These are phyloP conservation scores for Ogataea nonfermentans DNA, from an alignment of 805 yeast species.

Conservation along the genomic window DNA sequence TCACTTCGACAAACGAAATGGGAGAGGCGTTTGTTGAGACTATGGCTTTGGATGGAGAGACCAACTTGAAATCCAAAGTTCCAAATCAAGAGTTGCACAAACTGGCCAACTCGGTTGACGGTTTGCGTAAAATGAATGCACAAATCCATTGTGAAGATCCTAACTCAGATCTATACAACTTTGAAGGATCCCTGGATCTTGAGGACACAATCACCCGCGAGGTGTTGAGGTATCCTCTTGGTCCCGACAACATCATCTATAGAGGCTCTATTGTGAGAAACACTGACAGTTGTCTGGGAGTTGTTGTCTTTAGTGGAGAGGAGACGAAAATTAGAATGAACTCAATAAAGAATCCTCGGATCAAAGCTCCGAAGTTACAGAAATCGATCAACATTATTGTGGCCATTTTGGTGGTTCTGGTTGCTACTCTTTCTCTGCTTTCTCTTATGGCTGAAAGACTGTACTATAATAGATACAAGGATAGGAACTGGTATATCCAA, in stretches of 20 bases:
- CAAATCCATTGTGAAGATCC: conserved; percentile 83
- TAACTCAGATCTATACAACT: conserved; percentile 84
- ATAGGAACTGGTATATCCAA: conserved; percentile 69
- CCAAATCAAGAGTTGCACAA: conserved; percentile 66
- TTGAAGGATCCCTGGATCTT: conserved; percentile 69
- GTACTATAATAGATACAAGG: conserved; percentile 39
- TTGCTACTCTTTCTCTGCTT: conserved; percentile 68
- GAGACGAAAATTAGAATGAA: conserved; percentile 96
- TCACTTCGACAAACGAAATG: conserved; percentile 67
- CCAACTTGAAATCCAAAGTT: conserved; percentile 74
- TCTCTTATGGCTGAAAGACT: conserved; percentile 78
- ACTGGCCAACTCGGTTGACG: conserved; percentile 46
- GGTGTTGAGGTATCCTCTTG: conserved; percentile 53
- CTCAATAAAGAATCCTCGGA: conserved; percentile 83
- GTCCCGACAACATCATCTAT: conserved; percentile 80
- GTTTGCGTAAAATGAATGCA: conserved; percentile 49
- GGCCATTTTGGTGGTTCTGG: conserved; percentile 82
- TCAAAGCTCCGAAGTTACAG: conserved; percentile 92
- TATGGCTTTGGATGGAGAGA: conserved; percentile 97
- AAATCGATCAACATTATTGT: conserved; percentile 79
- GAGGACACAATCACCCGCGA: conserved; percentile 26
- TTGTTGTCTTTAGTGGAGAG: conserved; percentile 91
- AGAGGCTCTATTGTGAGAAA: conserved; percentile 90
- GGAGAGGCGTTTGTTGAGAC: conserved; percentile 80
- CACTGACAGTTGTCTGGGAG: conserved; percentile 69